phyloP scores from a whole-genome alignment of 495 filamentous ascomycete species.

The Tricharina praecox region DNA sequence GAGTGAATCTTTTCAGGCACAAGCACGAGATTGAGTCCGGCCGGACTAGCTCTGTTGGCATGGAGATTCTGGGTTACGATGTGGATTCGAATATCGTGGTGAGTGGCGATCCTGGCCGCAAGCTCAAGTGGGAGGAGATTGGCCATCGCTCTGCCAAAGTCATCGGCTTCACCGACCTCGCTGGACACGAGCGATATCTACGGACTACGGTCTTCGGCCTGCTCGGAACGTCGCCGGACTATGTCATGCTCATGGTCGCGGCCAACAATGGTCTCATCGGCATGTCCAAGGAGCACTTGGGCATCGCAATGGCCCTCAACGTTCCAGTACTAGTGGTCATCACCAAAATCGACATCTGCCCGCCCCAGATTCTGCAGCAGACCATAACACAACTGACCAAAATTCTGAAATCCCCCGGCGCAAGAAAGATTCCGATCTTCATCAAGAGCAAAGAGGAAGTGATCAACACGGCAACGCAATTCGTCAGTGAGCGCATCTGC shows the following conservation, averaged over 20 bases:
- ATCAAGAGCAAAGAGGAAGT: conserved; percentile 82
- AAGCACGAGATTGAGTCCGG: conserved; percentile 96
- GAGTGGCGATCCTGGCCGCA: conserved; percentile 64
- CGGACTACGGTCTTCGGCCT: conserved; percentile 94
- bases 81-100: conserved; percentile 68
- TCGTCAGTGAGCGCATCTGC: conserved; percentile 86
- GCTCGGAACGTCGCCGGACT: conserved; percentile 87
- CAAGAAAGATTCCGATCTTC: conserved; percentile 93
- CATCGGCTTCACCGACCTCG: conserved; percentile 89
- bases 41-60: conserved; percentile 80
- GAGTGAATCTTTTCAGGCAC: conserved; percentile 91
- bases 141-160: conserved; percentile 90
- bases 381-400: conserved; percentile 81
- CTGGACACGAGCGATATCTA: conserved; percentile 87
- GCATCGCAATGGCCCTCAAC: conserved; percentile 85
- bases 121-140: conserved; percentile 94
- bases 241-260: conserved; percentile 95
- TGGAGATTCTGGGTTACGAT: conserved; percentile 96
- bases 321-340: conserved; percentile 97
- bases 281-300: conserved; percentile 96
- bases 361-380: conserved; percentile 84
- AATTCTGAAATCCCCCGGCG: conserved; percentile 85
- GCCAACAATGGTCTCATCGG: conserved; percentile 95
- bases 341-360: conserved; percentile 98
- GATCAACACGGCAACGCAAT: conserved; percentile 88